Evolutionary conservation across 2,329 filamentous ascomycete species (phyloP).

Genomic region (Neofusicoccum kwambonambiense): DNA sequence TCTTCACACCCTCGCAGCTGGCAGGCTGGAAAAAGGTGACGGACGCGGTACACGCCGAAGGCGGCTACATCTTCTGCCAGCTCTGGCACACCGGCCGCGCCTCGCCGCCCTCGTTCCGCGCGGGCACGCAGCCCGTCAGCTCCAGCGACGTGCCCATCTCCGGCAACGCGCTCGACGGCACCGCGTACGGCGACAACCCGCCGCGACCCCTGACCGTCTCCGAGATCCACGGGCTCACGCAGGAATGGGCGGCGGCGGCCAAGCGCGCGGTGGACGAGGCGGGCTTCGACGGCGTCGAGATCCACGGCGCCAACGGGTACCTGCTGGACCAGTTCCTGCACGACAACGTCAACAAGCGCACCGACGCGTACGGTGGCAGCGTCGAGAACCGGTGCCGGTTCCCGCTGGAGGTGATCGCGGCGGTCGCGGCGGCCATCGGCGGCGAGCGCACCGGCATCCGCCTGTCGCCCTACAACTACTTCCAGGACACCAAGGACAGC

Average conservation of each 20-base stretch:
- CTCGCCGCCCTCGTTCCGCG: conserved; percentile 41
- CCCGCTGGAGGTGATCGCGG: conserved; percentile 32
- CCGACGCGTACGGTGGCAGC: conserved; percentile 33
- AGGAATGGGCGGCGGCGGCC: conserved; percentile 41
- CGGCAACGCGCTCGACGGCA: conserved; percentile 41
- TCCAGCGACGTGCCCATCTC: conserved; percentile 36
- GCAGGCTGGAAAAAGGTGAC: conserved; percentile 34
- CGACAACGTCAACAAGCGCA: conserved; percentile 36
- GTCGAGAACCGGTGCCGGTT: conserved; percentile 33
- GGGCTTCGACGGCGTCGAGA: conserved; percentile 43
- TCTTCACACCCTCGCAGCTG: conserved; percentile 32
- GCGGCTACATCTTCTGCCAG: conserved; percentile 34
- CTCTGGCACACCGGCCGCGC: conserved; percentile 27
- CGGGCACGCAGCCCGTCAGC: conserved; percentile 28
- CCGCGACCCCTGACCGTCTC: conserved; percentile 37
- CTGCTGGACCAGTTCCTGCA: conserved; percentile 66
- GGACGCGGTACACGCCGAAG: conserved; percentile 34
- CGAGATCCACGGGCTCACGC: conserved; percentile 39
- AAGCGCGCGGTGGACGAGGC: conserved; percentile 35
- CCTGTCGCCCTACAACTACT: conserved; percentile 35
- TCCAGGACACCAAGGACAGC: conserved; percentile 43
- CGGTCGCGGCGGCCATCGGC: conserved; percentile 27
- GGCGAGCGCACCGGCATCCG: conserved; percentile 24
- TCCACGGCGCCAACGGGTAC: conserved; percentile 53
- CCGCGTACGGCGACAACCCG: conserved; percentile 29